Evolutionary conservation across 2,329 filamentous ascomycete species (phyloP).

Genomic region (Aspergillus tubingensis): DNA sequence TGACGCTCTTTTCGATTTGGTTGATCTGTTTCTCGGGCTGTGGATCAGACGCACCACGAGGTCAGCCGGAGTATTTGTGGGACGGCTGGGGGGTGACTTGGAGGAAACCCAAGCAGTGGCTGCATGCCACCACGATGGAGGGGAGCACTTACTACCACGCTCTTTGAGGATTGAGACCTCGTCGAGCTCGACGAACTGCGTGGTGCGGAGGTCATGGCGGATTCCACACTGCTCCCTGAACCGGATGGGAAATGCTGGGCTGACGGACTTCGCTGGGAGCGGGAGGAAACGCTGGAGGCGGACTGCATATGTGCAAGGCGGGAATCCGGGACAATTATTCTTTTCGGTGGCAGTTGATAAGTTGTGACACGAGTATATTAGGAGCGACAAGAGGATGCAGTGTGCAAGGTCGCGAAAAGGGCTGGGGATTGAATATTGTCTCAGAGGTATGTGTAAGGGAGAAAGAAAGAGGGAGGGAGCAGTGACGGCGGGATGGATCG

Average conservation of each 20-base stretch:
- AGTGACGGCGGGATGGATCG: conserved; percentile 2
- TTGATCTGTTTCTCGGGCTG: conserved; percentile 77
- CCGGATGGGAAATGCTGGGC: conserved; percentile 30
- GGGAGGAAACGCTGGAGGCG: conserved; percentile 21
- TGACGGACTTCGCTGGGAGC: conserved; percentile 53
- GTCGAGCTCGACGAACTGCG: conserved; percentile 67
- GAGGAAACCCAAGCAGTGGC: background rate
- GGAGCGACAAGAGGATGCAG: conserved; percentile 15
- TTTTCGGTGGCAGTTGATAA: background rate
- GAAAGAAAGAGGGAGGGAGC: background rate
- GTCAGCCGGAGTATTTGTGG: conserved; percentile 13
- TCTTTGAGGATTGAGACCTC: conserved; percentile 59
- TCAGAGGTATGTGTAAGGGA: conserved; percentile 17
- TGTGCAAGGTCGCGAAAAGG: conserved; percentile 10
- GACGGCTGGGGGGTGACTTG: background rate
- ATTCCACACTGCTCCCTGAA: conserved; percentile 52
- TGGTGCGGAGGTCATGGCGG: conserved; percentile 57
- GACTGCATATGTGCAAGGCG: conserved; percentile 25
- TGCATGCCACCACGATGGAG: background rate
- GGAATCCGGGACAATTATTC: conserved; percentile 6
- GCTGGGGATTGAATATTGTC: conserved; percentile 17
- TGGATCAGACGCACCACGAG: conserved; percentile 16
- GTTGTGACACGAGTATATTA: background rate
- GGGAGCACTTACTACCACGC: conserved; percentile 58
- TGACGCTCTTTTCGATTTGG: conserved; percentile 98